Evolutionary conservation across 2,329 filamentous ascomycete genomes (phyloP), one percentile per base, ranked within the genome.

Genomic region (Fusarium sacchari): DNA sequence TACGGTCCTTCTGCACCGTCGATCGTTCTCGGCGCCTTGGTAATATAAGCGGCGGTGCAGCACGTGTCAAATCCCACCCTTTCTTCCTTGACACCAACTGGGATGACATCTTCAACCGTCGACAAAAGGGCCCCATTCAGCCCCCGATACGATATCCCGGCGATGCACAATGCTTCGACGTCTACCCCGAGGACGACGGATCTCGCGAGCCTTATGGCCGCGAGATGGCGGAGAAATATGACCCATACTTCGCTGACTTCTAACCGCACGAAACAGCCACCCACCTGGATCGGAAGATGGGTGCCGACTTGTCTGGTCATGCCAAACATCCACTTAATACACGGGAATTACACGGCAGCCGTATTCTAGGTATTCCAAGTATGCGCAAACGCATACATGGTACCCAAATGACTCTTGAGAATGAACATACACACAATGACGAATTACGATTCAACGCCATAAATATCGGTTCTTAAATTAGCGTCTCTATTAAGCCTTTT

Each of bases 81-180:
- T 96, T 94, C 85, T 96, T 96, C 82, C 83, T 84, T 55, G 87
- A 87, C 63, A 88, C 94, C 67, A 87, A 94, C 81, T 96, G 94
- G 94, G 89, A 94, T 60, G 91, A 90, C 53, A 82, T 95, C 30
- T 89, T 91, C 76, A 84, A 89, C 67, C 89, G 91, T 60, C 88
- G 89, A 71, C 84, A 89, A 57, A 85, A 87, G 55, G 93, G 93
- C 0, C 93, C 93, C 9, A 95, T 95, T 74, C 86, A 94, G 58
- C 93, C 93, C n/a, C 91, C 92, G 61, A 84, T 96, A 36, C 86
- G 91, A 30, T 92, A 90, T 56, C 88, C 91, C 0, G 93, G 92
- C 37, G 94, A 96, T 78, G 91, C 93, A 24, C 88, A 93, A 78
- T 96, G 94, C 80, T 96, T 96, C 78, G 94, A 96, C 78, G 87